Evolutionary conservation across 2,329 filamentous ascomycete genomes (phyloP), one percentile per base, ranked within the genome.

Genomic region (Fusarium humuli): DNA sequence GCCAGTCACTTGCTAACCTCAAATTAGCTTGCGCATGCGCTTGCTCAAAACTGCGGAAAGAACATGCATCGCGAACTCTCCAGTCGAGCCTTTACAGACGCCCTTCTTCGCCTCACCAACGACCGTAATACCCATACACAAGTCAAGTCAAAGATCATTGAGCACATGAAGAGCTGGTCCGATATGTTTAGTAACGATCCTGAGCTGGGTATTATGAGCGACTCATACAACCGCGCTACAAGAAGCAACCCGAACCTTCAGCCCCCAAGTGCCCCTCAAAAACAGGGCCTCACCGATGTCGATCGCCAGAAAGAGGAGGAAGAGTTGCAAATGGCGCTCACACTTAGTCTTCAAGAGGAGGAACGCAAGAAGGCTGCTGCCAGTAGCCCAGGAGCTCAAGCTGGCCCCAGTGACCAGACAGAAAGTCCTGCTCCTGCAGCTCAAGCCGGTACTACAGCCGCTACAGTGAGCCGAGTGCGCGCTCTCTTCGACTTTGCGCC

Each of bases 231-330:
- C 83, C 93, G 92, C 79, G 85, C 98, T 69, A 97, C 97, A 85
- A 84, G 85, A 80, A 82, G 80, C 87, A 95, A 99, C 82, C 96
- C 96, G 5, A 95, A 93, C 71, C 83, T 99, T 57, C 93, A 97
- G 69, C 88, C 94, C 18, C 96, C 96, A 1, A 97, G 94, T 59
- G 97, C 97, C 71, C 96, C 96, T 6, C 92, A 92, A 75, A 99
- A 99, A 86, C 93, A 91, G 66, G 90, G 94, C 73, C 94, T 99
- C 68, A 98, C 95, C 47, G 92, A 97, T 34, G 75, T 92, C 48
- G 96, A 99, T 80, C 89, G 96, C 69, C 92, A 94, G 81, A 97
- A 97, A 82, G 96, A 99, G 81, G 96, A 99, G 67, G 94, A 98
- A 53, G 96, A 99, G 81, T 84, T 99, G 58, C 96, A 98, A 80